Base-by-base conservation (phyloP, 306 rosid genomes). In the Clitoria ternatea region DNA sequence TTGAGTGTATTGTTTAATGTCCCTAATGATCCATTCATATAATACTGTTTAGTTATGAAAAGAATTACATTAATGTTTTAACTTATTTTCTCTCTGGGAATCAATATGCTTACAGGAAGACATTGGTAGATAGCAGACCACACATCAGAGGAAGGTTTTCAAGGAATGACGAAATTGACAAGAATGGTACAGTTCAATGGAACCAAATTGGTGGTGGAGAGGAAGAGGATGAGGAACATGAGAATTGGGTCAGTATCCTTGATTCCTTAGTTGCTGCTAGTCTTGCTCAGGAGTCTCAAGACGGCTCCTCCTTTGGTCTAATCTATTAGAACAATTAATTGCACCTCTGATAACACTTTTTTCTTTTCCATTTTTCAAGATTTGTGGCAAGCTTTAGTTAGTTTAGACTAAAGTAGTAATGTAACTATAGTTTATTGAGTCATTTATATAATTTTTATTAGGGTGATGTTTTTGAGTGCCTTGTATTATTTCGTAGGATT, bases 91-190 rank as follows among this genome's bases (percentile, higher is more conserved):
- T 29, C n/a, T 62, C 1, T 65, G 27, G 32, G 35, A 39, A 65
- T 66, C 66, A 94, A 97, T 94, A 94, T 77, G 97, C 89, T 19
- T 94, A 97, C 63, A 83, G 98, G 81, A 94, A 90, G 78, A 90
- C 97, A n/a, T 78, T 94, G 79, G 98, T 97, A 0, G 98, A 94
- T 20, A 94, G 90, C 55, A 79, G 98, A 83, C 94, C 90, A 1
- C 92, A 97, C 22, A 83, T 94, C 35, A 84, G 96, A 80, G 98
- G 98, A 49, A 49, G 97, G 56, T 94, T 94, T 70, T 97, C 95
- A 0, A 86, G 88, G 79, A 94, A 89, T 2, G 92, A 85, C 0
- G 93, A 89, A 64, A 69, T 55, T 17, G 92, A 81, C 10, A 86
- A 83, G 77, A 87, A 64, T 37, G 59, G 60, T 73, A 33, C 70